Percentiles rank a stretch among this genome's conserved stretches.
Evolutionary conservation across 1,284 basidiomycete species (phyloP).

Genomic region (Microstroma glucosiphilum): DNA sequence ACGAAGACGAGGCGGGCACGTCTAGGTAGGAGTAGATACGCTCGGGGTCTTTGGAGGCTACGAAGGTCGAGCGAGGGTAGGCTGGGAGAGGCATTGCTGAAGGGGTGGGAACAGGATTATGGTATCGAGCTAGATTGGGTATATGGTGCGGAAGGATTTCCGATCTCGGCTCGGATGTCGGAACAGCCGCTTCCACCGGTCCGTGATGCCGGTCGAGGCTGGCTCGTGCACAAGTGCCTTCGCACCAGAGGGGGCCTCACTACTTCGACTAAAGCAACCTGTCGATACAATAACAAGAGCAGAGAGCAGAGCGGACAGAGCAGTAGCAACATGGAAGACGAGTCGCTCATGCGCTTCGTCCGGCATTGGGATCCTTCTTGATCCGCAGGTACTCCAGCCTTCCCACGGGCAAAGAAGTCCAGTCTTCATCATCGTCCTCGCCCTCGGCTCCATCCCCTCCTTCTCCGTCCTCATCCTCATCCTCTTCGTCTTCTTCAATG

Average conservation of each 20-base stretch:
- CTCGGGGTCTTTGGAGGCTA: neutral
- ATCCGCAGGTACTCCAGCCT: slow-evolving; percentile 28
- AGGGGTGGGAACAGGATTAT: neutral
- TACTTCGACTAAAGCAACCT: neutral
- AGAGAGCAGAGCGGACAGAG: no score
- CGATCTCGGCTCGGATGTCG: neutral
- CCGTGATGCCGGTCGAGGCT: neutral
- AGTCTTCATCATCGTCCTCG: slow-evolving; percentile 22
- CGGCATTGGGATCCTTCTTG: slow-evolving; percentile 40
- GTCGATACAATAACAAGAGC: no score
- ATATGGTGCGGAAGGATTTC: neutral
- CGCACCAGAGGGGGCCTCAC: neutral
- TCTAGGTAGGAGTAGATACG: neutral
- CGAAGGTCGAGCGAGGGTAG: neutral
- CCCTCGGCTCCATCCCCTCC: slow-evolving; percentile 17
- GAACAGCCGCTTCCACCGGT: neutral
- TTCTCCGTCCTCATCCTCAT: slow-evolving; percentile 48
- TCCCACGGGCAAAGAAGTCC: slow-evolving; percentile 29
- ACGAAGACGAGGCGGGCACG: neutral
- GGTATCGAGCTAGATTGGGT: neutral
- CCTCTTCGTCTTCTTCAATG: slow-evolving; percentile 50
- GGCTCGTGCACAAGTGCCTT: neutral
- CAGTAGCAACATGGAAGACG: no score
- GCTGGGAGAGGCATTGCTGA: neutral
- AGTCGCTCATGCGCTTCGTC: slow-evolving; percentile 23